Percentiles rank a stretch among this genome's conserved stretches.
These are phyloP conservation scores for Noccaea bulbosa DNA, from an alignment of 345 rosid species.

Conservation along the genomic window DNA sequence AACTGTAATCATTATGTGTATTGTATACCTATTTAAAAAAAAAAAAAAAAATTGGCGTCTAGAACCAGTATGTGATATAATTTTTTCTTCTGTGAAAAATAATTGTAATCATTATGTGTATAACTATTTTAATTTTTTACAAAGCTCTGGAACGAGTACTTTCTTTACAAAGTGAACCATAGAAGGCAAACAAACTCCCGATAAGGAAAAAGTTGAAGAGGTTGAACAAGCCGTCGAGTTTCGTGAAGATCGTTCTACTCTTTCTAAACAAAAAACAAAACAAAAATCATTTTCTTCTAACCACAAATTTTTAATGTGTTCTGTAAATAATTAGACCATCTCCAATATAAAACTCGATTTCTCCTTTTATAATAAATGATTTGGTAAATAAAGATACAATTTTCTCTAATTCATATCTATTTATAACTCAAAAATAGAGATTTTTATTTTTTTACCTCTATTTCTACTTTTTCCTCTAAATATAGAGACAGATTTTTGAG, in stretches of 20 bases:
- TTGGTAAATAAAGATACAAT: too few relatives aligned
- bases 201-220: background rate
- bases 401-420: too few relatives aligned
- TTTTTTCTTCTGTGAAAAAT: too few relatives aligned
- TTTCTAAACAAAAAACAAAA: too few relatives aligned
- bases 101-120: too few relatives aligned
- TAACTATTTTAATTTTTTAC: background rate
- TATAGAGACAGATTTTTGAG: too few relatives aligned
- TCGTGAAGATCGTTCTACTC: background rate
- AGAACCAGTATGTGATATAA: constrained; percentile 1
- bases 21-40: constrained; percentile 12
- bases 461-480: too few relatives aligned
- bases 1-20: constrained; percentile 19
- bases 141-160: constrained; percentile 1
- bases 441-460: too few relatives aligned
- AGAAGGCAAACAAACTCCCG: background rate
- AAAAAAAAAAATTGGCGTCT: too few relatives aligned
- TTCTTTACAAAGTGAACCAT: background rate
- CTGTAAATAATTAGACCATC: background rate
- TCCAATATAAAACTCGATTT: too few relatives aligned
- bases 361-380: too few relatives aligned
- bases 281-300: background rate
- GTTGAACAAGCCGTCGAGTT: background rate
- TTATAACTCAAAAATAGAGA: too few relatives aligned
- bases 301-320: background rate